These are phyloP conservation scores for Aspergillus sclerotialis DNA, from an alignment of 2,329 filamentous ascomycete genomes.

Conservation along the genomic window DNA sequence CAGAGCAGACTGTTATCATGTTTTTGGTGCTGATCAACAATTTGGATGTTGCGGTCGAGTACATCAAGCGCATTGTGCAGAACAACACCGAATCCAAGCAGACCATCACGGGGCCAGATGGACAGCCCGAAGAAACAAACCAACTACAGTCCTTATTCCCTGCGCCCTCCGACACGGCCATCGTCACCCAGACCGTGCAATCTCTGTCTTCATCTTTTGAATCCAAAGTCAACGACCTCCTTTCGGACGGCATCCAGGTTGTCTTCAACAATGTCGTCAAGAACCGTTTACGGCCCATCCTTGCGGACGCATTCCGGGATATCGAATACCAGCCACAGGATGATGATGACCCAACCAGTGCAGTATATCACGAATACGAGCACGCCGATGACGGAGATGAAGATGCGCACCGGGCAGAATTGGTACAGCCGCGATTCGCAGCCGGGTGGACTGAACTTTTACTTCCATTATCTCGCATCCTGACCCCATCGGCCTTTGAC, in stretches of 20 bases:
- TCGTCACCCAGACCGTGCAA: conserved; percentile 62
- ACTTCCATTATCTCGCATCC: conserved; percentile 73
- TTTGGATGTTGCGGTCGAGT: conserved; percentile 85
- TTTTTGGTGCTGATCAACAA: conserved; percentile 96
- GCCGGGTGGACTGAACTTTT: conserved; percentile 80
- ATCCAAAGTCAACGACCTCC: conserved; percentile 70
- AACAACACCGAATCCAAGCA: conserved; percentile 49
- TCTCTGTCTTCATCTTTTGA: conserved; percentile 66
- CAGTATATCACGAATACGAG: conserved; percentile 7
- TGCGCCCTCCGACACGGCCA: conserved; percentile 65
- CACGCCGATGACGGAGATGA: conserved; percentile 17
- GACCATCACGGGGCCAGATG: conserved; percentile 9
- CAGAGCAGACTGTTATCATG: conserved; percentile 78
- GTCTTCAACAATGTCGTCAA: conserved; percentile 85
- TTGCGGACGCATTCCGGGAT: conserved; percentile 86
- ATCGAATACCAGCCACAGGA: conserved; percentile 71
- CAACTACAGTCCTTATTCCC: conserved; percentile 64
- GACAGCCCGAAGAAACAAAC: conserved; percentile 17
- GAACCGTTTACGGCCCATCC: conserved; percentile 71
- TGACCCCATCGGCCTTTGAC: conserved; percentile 70
- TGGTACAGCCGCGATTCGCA: conserved; percentile 74
- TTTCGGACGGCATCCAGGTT: conserved; percentile 76
- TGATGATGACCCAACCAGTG: conserved; percentile 34
- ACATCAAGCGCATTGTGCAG: conserved; percentile 77
- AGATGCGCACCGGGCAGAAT: conserved; percentile 45